Evolutionary conservation across 192 early-diverging fungal genomes (phyloP), one percentile per base, ranked within the genome.

Genomic region (Umbelopsis sp.): DNA sequence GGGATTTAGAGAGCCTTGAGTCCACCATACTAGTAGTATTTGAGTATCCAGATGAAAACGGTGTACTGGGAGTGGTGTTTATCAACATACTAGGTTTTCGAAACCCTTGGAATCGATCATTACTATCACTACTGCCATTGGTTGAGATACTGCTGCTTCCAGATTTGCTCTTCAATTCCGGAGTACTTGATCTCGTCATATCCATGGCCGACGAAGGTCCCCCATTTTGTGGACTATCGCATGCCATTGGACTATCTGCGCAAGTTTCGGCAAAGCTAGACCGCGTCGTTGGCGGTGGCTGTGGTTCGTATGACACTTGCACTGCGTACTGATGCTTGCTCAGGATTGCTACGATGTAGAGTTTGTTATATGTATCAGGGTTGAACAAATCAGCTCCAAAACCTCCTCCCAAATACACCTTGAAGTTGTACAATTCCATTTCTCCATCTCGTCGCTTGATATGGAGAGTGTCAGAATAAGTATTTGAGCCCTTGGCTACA

Each of bases 401-500:
- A 17, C 86, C 88, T 66, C 88, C 88, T 31, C 88, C 88, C n/a
- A 89, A 62, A 74, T 85, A 84, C 68, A 84, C 79, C 14, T 75
- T 62, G 2, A 87, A 70, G 34, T 79, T 77, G 65, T 82, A 89
- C 12, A 83, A 56, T 50, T 83, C 81, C 21, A 75, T 78, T 25
- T 74, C 75, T 10, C 85, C 85, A 45, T 72, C 77, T 17, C 80
- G 76, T 32, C 76, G 75, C 53, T 77, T 81, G 21, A 88, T 68
- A 21, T 79, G 76, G 25, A 88, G 34, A 11, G 82, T 78, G 21
- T 88, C 87, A 14, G 81, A 74, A 45, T 82, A 83, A 38, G 81
- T 81, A 54, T 73, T 82, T 1, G 80, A 72, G 4, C 78, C 81
- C 32, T 81, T 74, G 17, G 85, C 80, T 24, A 68, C 62, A 14